phyloP scores from a whole-genome alignment of 2,329 filamentous ascomycete species.

The Cadophora luteo-olivacea region DNA sequence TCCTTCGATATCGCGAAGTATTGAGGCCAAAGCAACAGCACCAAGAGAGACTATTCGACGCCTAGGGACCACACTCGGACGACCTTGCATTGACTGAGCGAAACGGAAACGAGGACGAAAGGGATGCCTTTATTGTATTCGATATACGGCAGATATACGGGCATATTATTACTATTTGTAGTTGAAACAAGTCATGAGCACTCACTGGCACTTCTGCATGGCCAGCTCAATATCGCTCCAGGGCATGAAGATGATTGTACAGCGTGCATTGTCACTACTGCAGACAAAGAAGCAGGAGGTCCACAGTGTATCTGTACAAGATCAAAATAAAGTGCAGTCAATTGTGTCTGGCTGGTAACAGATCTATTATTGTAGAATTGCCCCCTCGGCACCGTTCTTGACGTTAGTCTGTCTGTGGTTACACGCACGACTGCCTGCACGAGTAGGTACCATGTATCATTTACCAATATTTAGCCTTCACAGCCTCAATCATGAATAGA shows the following conservation, averaged over 20 bases:
- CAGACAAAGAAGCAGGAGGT: not conserved
- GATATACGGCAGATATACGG: conserved; percentile 8
- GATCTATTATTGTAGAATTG: not conserved
- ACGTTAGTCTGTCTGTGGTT: not conserved
- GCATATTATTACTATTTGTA: conserved; percentile 10
- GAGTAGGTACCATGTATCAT: conserved; percentile 3
- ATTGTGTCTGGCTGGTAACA: not conserved
- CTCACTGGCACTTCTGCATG: not conserved
- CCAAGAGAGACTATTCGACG: conserved; percentile 16
- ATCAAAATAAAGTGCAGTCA: not conserved
- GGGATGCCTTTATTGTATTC: conserved; percentile 19
- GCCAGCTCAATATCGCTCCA: not conserved
- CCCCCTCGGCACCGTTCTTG: not conserved
- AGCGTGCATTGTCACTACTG: not conserved
- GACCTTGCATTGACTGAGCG: conserved; percentile 35
- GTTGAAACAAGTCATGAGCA: conserved; percentile 19
- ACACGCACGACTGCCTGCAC: conserved; percentile 1
- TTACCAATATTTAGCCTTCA: conserved; percentile 8
- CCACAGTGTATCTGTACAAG: not conserved
- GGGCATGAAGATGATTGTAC: conserved; percentile 9
- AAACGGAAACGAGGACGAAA: conserved; percentile 24
- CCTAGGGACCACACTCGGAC: conserved; percentile 19
- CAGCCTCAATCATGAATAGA: conserved; percentile 10
- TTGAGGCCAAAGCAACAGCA: conserved; percentile 20
- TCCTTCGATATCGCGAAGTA: conserved; percentile 5